Evolutionary conservation across 2,329 filamentous ascomycete species (phyloP).

Genomic region (Rutstroemia sydowiana): DNA sequence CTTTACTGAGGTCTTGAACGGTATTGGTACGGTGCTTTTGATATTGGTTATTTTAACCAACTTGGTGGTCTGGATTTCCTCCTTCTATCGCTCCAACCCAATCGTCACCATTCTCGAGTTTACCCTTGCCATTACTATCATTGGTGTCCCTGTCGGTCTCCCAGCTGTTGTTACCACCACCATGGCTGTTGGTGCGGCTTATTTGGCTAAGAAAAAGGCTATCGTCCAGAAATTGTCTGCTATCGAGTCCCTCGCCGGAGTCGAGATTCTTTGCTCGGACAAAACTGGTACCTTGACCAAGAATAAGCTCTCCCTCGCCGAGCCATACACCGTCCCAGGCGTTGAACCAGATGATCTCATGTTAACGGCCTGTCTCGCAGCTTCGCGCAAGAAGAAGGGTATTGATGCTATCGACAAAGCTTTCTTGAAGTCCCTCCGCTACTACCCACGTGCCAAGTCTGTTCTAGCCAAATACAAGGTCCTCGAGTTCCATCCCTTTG

Average conservation of each 20-base stretch:
- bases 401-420: conserved; percentile 94
- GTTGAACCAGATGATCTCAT: conserved; percentile 84
- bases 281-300: conserved; percentile 91
- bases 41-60: conserved; percentile 75
- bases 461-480: conserved; percentile 79
- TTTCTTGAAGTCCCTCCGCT: conserved; percentile 78
- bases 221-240: conserved; percentile 90
- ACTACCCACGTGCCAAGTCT: conserved; percentile 75
- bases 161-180: conserved; percentile 90
- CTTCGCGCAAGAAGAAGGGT: conserved; percentile 91
- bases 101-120: conserved; percentile 77
- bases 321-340: conserved; percentile 76
- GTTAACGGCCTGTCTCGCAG: conserved; percentile 83
- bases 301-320: conserved; percentile 84
- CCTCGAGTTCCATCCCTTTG: conserved; percentile 79
- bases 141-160: conserved; percentile 88
- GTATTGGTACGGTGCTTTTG: conserved; percentile 74
- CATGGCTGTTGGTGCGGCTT: conserved; percentile 88
- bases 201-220: conserved; percentile 85
- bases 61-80: conserved; percentile 76
- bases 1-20: conserved; percentile 86
- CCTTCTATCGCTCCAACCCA: conserved; percentile 78
- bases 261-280: conserved; percentile 90
- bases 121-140: conserved; percentile 82
- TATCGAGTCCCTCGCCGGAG: conserved; percentile 86